Base-by-base conservation (phyloP, 2,329 filamentous ascomycete species). In the Cercospora sp. region DNA sequence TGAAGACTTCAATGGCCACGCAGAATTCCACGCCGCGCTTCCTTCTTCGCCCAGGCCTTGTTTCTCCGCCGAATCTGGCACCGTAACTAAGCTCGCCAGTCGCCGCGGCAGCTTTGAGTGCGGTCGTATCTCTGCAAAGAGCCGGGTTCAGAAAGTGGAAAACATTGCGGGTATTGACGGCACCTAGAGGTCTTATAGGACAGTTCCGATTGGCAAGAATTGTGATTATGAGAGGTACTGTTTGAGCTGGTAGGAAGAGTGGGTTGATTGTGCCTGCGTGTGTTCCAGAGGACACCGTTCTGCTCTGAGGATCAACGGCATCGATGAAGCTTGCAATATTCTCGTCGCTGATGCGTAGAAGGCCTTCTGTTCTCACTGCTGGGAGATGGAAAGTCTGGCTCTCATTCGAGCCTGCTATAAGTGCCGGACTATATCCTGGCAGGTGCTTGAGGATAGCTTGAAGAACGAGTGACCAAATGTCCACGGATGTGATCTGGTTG, bases 21-120 rank as follows among this genome's bases (percentile, higher is more conserved):
- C 62, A 67, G 59, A 72, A 72, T 40, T 70, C 70, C 16, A 72
- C 60, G 28, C 70, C 70, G 40, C 70, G 66, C 21, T 71, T 72
- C 12, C 55, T 28, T n/a, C 70, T 67, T 21, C 37, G 37, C 8
- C 69, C 69, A 13, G 66, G 51, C 24, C 49, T 59, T 5, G 66
- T 58, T 9, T 37, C 30, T n/a, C 68, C 66, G 5, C 70, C 69
- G 49, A 72, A 69, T 3, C 28, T 53, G 8, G 66, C 69, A 8
- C 28, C 40, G 43, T 72, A 72, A 5, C 43, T 61, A 13, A 71
- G 53, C 10, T 58, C 16, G 3, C 45, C 51, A 7, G 57, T 58
- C 12, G 51, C 45, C 3, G 68, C 58, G 3, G 59, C 62, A 9
- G 60, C 53, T 45, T 28, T 30, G 18, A 70, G 34, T 9, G 26